phyloP scores from a whole-genome alignment of 257 asterid species.

The Scutellaria galericulata region DNA sequence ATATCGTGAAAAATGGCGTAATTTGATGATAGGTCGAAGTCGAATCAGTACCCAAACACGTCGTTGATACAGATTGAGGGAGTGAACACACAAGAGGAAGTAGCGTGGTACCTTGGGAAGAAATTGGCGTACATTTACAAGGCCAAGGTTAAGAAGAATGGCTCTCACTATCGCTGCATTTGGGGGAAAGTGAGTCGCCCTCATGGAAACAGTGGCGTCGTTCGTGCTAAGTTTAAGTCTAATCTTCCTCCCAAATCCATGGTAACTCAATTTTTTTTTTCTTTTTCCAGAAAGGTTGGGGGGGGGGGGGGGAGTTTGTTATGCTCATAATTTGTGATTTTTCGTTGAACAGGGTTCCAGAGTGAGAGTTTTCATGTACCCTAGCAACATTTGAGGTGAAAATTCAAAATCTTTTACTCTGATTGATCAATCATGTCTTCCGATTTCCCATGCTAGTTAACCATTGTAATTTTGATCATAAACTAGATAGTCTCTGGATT shows the following conservation, averaged over 20 bases:
- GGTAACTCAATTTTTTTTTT: constrained; percentile 43
- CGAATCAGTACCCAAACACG: constrained; percentile 95
- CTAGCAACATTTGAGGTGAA: constrained; percentile 64
- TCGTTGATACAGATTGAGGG: constrained; percentile 90
- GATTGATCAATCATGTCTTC: neutral
- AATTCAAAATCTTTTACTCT: neutral
- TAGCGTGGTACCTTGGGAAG: constrained; percentile 85
- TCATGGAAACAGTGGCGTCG: constrained; percentile 89
- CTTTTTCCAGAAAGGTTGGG: too few relatives aligned
- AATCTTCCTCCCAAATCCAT: constrained; percentile 85
- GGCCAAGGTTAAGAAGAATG: constrained; percentile 84
- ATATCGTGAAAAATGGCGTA: constrained; percentile 1
- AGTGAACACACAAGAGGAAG: constrained; percentile 91
- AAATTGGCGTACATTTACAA: constrained; percentile 85
- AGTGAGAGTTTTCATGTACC: constrained; percentile 78
- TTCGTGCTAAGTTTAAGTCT: constrained; percentile 80
- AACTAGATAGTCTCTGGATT: neutral
- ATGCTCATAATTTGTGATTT: neutral
- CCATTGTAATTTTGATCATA: neutral
- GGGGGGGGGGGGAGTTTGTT: too few relatives aligned
- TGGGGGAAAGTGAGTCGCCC: constrained; percentile 92
- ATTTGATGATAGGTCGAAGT: constrained; percentile 63
- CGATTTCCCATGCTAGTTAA: neutral
- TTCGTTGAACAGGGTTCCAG: constrained; percentile 56
- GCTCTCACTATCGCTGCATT: constrained; percentile 89